Evolutionary conservation across 257 asterid genomes (phyloP).

Genomic region (Solanum peruvianum): DNA sequence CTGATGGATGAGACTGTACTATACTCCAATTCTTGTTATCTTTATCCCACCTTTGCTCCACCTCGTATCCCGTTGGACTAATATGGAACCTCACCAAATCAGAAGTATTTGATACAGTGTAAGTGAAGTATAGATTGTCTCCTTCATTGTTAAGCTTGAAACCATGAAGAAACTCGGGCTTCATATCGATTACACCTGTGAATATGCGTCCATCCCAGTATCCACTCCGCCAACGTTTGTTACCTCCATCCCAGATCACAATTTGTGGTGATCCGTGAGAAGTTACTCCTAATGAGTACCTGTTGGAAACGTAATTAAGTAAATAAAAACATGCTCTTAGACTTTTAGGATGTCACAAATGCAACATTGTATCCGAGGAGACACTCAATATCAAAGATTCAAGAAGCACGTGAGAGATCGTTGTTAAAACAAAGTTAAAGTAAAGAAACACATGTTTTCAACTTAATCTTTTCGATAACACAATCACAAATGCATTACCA

Average conservation of each 20-base stretch:
- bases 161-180: conserved; percentile 25
- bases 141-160: conserved; percentile 25
- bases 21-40: conserved; percentile 22
- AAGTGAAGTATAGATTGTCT: conserved; percentile 16
- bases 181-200: conserved; percentile 33
- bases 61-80: conserved; percentile 33
- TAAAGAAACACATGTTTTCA: neutral
- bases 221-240: conserved; percentile 72
- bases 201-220: conserved; percentile 45
- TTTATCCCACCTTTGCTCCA: conserved; percentile 33
- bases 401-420: neutral
- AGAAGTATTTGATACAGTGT: conserved; percentile 16
- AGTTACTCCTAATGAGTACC: conserved; percentile 46
- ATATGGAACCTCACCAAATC: conserved; percentile 26
- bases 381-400: neutral
- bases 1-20: conserved; percentile 32
- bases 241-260: conserved; percentile 53
- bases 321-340: neutral
- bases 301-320: neutral
- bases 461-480: neutral
- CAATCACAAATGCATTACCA: neutral
- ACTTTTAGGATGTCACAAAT: neutral
- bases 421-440: neutral
- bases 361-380: neutral
- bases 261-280: conserved; percentile 62